A percentile compares a stretch with the other conserved stretches of the same genome.
Conservation (phyloP, 2,329 filamentous ascomycete genomes). For the Ilyonectria sp. region DNA sequence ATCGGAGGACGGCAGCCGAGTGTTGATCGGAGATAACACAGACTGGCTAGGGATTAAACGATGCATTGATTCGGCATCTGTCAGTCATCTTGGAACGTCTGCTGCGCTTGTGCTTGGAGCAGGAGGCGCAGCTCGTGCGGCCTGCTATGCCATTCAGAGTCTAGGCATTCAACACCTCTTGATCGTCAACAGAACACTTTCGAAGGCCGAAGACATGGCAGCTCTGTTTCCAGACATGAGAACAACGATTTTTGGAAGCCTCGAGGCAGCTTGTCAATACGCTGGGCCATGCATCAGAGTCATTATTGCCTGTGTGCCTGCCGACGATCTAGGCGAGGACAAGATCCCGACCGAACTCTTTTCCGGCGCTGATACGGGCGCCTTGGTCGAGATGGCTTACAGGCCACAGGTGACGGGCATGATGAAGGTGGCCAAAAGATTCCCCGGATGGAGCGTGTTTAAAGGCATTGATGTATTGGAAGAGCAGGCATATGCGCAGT, state of each 20-base stretch:
- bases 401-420: slow-evolving; percentile 27
- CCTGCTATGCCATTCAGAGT: slow-evolving; percentile 25
- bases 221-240: slow-evolving; percentile 2
- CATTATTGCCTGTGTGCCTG: slow-evolving; percentile 26
- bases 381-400: slow-evolving; percentile 32
- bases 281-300: background rate
- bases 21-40: slow-evolving; percentile 28
- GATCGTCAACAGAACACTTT: slow-evolving; percentile 28
- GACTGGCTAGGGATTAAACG: slow-evolving; percentile 31
- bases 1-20: background rate
- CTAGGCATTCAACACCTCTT: slow-evolving; percentile 22
- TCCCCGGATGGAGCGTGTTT: slow-evolving; percentile 20
- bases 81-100: slow-evolving; percentile 12
- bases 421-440: slow-evolving; percentile 20
- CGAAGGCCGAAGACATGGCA: slow-evolving; percentile 17
- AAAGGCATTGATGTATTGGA: slow-evolving; percentile 28
- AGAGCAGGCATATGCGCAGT: slow-evolving; percentile 33
- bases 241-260: background rate
- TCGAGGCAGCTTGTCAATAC: slow-evolving; percentile 1
- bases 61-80: slow-evolving; percentile 15
- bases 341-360: slow-evolving; percentile 15
- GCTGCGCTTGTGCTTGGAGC: slow-evolving; percentile 26
- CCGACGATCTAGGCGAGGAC: slow-evolving; percentile 26
- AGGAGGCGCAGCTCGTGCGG: slow-evolving; percentile 29
- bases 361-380: slow-evolving; percentile 5